Evolutionary conservation across 495 filamentous ascomycete species (phyloP), one percentile per base, ranked within the genome.

Genomic region (Staphylotrichum tortipilum): DNA sequence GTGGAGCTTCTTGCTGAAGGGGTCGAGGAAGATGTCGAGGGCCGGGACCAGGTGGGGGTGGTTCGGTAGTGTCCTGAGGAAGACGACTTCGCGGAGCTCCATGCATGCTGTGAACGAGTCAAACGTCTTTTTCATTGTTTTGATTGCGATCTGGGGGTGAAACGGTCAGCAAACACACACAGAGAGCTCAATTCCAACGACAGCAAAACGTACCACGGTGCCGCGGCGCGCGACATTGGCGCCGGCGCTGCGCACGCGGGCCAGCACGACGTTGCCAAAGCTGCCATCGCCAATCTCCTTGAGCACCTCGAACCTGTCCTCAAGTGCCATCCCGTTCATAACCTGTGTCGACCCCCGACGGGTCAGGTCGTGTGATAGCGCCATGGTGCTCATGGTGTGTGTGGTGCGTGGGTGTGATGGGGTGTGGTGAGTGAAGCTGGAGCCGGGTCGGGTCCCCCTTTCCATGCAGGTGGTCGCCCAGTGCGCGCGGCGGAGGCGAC

Each of bases 71-170:
- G 89, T 88, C 54, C 86, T 79, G 21, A 99, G 75, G 70, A 99
- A 99, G 64, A 97, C 89, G 44, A 99, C 94, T 65, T 99, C 94
- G 50, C 92, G 80, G 38, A 99, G 74, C 62, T 99, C 92, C 52
- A 94, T 65, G 64, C 94, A 97, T 34, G 86, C 87, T 19, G 75
- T 69, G 61, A 97, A 87, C 4, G 86, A 91, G 31, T 97, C 90
- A 57, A 97, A 99, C 0, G 86, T 88, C 78, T 99, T 99, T 78
- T 99, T 99, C 94, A 99, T 97, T 15, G 92, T 96, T 74, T 99
- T 99, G 64, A 99, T 95, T 3, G 92, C 92, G 57, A 98, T 89
- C 92, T 98, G 48, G 10, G 31, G 22, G 42, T 2, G 15, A 12
- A 12, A 44, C 11, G 28, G 51, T 63, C 39, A 59, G 54, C 17